These are phyloP conservation scores for Glaciozyma antarctica DNA, from an alignment of 768 basidiomycete species.

Conservation along the genomic window DNA sequence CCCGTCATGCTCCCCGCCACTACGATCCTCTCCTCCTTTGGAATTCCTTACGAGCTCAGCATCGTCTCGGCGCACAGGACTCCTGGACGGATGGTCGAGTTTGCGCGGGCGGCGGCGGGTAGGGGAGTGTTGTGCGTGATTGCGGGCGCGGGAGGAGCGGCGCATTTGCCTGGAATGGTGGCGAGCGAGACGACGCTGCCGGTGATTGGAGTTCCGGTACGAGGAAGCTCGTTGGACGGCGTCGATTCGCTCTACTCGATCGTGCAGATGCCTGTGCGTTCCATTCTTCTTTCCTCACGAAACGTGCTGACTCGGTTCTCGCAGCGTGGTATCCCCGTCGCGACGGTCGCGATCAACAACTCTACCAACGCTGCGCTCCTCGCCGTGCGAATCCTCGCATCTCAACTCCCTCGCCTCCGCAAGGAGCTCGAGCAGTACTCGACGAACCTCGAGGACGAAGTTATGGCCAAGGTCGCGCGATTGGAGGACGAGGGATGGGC, in stretches of 20 bases:
- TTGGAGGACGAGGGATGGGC: conserved; percentile 79
- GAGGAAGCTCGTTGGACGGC: conserved; percentile 83
- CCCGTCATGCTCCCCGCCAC: conserved; percentile 85
- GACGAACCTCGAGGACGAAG: conserved; percentile 59
- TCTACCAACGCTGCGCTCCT: conserved; percentile 85
- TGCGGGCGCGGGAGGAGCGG: conserved; percentile 96
- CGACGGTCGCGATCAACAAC: conserved; percentile 95
- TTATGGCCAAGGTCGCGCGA: conserved; percentile 65
- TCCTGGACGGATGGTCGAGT: conserved; percentile 71
- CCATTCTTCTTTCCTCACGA: not conserved
- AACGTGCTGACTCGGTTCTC: not conserved
- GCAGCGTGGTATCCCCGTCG: conserved; percentile 90
- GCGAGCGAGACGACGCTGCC: conserved; percentile 86
- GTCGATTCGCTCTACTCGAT: conserved; percentile 96
- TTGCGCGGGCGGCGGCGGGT: conserved; percentile 59
- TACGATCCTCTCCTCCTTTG: conserved; percentile 68
- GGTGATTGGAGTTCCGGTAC: conserved; percentile 93
- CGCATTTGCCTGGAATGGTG: conserved; percentile 97
- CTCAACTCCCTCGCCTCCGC: conserved; percentile 58
- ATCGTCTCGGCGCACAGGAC: conserved; percentile 97
- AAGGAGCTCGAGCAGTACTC: conserved; percentile 66
- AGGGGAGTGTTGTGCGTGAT: conserved; percentile 58
- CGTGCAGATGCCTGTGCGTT: conserved; percentile 93
- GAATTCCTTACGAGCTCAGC: conserved; percentile 80
- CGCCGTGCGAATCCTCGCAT: conserved; percentile 73